phyloP scores from a whole-genome alignment of 768 basidiomycete genomes.

The Megacollybia marginata region DNA sequence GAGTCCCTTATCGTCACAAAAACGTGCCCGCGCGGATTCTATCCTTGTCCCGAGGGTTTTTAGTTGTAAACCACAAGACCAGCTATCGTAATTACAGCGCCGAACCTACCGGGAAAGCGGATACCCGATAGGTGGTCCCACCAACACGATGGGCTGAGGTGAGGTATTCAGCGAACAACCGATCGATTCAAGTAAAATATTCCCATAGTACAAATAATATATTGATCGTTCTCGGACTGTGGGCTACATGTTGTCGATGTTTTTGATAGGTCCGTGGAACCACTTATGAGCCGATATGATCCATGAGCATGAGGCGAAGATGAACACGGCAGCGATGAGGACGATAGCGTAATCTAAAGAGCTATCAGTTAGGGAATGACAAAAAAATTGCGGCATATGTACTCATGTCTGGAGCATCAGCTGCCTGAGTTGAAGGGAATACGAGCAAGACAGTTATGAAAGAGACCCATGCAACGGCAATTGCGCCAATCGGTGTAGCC shows the following conservation, averaged over 20 bases:
- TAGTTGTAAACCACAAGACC: no score
- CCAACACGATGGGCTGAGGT: no score
- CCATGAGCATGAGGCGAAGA: constrained; percentile 62
- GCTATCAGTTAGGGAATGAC: neutral
- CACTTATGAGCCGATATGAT: constrained; percentile 59
- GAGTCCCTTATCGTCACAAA: no score
- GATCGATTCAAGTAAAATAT: no score
- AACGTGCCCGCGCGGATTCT: no score
- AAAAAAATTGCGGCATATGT: constrained; percentile 14
- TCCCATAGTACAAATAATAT: no score
- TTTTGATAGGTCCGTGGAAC: constrained; percentile 63
- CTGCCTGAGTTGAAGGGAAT: constrained; percentile 40
- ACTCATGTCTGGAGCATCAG: constrained; percentile 49
- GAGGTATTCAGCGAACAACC: no score
- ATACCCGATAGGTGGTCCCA: no score
- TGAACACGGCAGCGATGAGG: constrained; percentile 55
- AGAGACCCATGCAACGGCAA: constrained; percentile 60
- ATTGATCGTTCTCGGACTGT: neutral
- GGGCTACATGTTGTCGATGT: neutral
- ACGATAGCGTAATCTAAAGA: constrained; percentile 59
- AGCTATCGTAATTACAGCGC: no score
- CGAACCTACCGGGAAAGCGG: no score
- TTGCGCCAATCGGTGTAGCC: constrained; percentile 48
- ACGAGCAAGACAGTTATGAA: constrained; percentile 55
- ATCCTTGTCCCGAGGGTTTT: no score